Percentiles rank a stretch among this genome's conserved stretches.
Evolutionary conservation across 495 filamentous ascomycete genomes (phyloP).

Genomic region (Penicillium arizonense): DNA sequence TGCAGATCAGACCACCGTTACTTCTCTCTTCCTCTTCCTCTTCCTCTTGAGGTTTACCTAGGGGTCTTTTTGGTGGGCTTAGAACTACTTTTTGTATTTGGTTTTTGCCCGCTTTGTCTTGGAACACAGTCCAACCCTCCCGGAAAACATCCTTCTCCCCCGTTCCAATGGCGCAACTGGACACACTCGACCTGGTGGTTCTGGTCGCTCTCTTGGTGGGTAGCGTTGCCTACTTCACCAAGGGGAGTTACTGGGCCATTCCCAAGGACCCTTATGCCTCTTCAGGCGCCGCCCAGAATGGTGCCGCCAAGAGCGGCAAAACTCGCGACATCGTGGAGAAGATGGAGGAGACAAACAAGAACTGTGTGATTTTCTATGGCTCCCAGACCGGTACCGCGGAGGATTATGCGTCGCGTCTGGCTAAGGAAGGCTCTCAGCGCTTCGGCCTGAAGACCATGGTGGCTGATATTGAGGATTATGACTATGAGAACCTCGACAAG

Average conservation of each 20-base stretch:
- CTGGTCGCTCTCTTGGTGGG: constrained; percentile 80
- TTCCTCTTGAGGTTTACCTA: neutral
- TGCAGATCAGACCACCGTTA: constrained; percentile 27
- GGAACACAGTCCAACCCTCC: neutral
- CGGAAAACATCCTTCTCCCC: neutral
- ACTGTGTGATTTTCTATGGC: constrained; percentile 97
- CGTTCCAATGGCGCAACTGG: constrained; percentile 82
- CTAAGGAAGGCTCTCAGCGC: constrained; percentile 94
- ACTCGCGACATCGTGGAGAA: constrained; percentile 91
- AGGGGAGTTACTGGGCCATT: constrained; percentile 84
- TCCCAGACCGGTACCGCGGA: constrained; percentile 98
- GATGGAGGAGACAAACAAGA: constrained; percentile 93
- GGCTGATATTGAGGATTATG: constrained; percentile 96
- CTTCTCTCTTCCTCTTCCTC: constrained; percentile 10
- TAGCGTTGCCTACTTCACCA: constrained; percentile 94
- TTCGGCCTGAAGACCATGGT: constrained; percentile 99
- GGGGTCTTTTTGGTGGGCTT: neutral
- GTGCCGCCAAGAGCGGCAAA: constrained; percentile 74
- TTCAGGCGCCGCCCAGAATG: constrained; percentile 64
- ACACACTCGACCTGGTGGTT: constrained; percentile 91
- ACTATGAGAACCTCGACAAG: constrained; percentile 90
- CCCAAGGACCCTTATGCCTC: constrained; percentile 83
- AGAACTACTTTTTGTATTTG: neutral
- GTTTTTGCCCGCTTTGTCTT: neutral
- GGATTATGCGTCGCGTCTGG: constrained; percentile 95